These are phyloP conservation scores for Pythium rishiriense DNA, from an alignment of 352 stramenopile genomes.

Conservation along the genomic window DNA sequence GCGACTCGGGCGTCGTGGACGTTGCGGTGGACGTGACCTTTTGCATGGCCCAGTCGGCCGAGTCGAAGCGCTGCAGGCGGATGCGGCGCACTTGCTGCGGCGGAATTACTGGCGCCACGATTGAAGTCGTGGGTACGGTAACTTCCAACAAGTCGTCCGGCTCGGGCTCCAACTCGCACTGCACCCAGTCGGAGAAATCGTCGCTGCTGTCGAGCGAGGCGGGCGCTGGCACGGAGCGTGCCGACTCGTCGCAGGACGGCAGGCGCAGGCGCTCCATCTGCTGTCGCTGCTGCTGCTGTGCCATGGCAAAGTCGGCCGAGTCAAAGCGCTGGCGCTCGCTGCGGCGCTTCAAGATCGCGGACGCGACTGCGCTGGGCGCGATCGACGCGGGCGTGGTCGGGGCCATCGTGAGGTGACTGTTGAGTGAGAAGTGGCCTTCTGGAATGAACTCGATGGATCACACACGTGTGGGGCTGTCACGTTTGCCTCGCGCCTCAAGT, in stretches of 20 bases:
- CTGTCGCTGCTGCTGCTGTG: slow-evolving; percentile 32
- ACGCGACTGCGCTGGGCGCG: slow-evolving; percentile 16
- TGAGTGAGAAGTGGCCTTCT: neutral
- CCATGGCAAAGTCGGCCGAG: slow-evolving; percentile 69
- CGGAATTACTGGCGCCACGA: neutral
- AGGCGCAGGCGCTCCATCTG: neutral
- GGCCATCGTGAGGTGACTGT: slow-evolving; percentile 5
- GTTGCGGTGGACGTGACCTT: slow-evolving; percentile 29
- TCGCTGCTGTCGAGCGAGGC: slow-evolving; percentile 13
- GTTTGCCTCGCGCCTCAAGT: neutral
- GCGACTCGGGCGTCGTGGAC: neutral
- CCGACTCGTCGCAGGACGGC: slow-evolving; percentile 1
- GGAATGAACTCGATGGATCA: neutral
- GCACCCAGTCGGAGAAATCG: slow-evolving; percentile 30
- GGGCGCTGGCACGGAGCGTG: neutral
- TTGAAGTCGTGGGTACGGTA: neutral
- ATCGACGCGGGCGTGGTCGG: neutral
- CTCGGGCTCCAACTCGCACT: slow-evolving; percentile 43
- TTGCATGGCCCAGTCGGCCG: slow-evolving; percentile 67
- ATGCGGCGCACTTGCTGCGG: slow-evolving; percentile 53
- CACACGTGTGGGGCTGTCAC: neutral
- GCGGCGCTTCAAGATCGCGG: slow-evolving; percentile 54
- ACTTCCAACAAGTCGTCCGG: slow-evolving; percentile 19
- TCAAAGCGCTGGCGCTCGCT: slow-evolving; percentile 68
- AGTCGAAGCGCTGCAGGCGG: slow-evolving; percentile 72